Conservation (phyloP, 345 rosid species). For the Anacardium occidentale region DNA sequence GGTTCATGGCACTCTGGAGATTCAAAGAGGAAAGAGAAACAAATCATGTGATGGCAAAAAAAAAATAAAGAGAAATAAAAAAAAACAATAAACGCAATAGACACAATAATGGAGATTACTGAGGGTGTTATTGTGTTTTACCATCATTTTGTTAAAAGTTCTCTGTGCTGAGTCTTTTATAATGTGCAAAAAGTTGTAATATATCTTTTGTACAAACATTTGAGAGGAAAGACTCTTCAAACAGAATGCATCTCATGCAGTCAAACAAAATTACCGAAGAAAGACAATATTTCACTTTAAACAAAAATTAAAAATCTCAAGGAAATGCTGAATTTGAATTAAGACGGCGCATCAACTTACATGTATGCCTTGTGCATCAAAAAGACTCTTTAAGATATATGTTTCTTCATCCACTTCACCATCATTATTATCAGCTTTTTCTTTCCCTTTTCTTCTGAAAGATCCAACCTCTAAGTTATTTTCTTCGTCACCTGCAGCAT, state of each 20-base stretch:
- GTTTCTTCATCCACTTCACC: conserved; percentile 67
- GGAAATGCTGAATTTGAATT: neutral
- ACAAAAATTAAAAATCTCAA: neutral
- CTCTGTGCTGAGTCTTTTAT: too few species aligned
- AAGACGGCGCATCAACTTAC: conserved; percentile 38
- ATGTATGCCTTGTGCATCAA: conserved; percentile 86
- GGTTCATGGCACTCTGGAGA: conserved; percentile 84
- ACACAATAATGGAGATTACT: neutral
- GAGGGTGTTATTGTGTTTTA: neutral
- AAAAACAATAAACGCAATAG: neutral
- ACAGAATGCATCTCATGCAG: neutral
- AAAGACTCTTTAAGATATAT: conserved; percentile 72
- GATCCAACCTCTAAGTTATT: conserved; percentile 30
- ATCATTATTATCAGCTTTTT: conserved; percentile 36
- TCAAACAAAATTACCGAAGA: neutral
- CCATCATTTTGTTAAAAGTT: neutral
- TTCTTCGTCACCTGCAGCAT: conserved; percentile 27
- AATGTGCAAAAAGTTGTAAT: too few species aligned
- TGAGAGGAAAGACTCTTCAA: neutral
- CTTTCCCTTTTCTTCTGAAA: conserved; percentile 48
- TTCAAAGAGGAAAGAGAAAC: conserved; percentile 6
- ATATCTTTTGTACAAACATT: neutral
- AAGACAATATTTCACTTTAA: neutral
- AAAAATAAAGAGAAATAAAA: neutral
- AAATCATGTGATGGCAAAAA: conserved; percentile 2